These are phyloP conservation scores for Macadamia integrifolia DNA, from an alignment of 164 flowering plant genomes.

Conservation along the genomic window DNA sequence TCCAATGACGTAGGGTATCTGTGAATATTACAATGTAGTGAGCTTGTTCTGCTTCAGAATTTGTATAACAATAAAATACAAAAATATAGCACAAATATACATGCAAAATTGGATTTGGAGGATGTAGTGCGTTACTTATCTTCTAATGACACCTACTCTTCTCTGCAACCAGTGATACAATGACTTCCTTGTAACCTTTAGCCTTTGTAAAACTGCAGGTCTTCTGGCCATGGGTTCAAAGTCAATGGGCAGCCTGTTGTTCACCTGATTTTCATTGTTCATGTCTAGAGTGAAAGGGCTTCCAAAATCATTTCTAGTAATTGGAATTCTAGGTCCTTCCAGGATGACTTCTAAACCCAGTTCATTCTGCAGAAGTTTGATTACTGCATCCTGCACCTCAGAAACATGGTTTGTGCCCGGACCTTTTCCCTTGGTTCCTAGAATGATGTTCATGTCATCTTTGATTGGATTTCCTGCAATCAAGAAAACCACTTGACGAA, in stretches of 20 bases:
- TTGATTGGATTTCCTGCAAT: conserved; percentile 46
- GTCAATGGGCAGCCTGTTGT: conserved; percentile 4
- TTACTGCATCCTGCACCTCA: conserved; percentile 46
- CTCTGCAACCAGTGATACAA: conserved; percentile 58
- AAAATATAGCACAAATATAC: not conserved
- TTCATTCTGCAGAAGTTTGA: conserved; percentile 51
- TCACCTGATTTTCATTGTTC: conserved; percentile 6
- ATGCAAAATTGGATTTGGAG: not conserved
- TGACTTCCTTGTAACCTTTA: conserved; percentile 55
- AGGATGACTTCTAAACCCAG: conserved; percentile 56
- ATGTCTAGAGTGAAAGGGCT: conserved; percentile 7
- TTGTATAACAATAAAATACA: not conserved
- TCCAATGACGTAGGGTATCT: not conserved
- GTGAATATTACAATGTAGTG: no score
- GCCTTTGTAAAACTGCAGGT: conserved; percentile 51
- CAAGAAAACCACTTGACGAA: no score
- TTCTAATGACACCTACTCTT: conserved; percentile 19
- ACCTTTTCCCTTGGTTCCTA: conserved; percentile 33
- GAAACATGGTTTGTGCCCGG: conserved; percentile 8
- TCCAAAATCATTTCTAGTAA: conserved; percentile 1
- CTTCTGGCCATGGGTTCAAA: conserved; percentile 40
- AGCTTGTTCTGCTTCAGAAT: not conserved
- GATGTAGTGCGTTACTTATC: conserved; percentile 10
- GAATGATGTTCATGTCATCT: conserved; percentile 59
- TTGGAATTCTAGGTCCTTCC: conserved; percentile 18